Conservation (phyloP, 1,284 basidiomycete genomes). For the Ganoderma sinense region DNA sequence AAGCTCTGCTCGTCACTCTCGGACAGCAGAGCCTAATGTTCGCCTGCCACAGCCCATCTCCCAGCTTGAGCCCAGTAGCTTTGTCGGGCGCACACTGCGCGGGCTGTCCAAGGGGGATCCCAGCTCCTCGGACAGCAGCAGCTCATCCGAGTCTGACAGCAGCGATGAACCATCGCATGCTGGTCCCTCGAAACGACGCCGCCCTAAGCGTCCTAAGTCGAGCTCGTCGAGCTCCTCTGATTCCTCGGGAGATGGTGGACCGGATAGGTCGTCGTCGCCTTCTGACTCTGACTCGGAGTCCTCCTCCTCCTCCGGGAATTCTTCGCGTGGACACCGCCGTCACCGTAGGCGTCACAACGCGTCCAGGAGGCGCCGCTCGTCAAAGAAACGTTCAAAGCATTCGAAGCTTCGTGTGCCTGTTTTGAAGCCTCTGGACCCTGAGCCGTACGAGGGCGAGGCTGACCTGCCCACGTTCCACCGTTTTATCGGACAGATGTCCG, state of each 20-base stretch:
- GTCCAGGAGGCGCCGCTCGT: not conserved
- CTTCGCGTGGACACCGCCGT: not conserved
- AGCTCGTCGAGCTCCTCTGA: not conserved
- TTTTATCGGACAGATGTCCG: conserved; percentile 23
- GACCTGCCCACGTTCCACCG: conserved; percentile 31
- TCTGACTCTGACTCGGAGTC: not conserved
- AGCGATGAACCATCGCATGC: not conserved
- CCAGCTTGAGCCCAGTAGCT: conserved; percentile 27
- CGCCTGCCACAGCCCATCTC: conserved; percentile 2
- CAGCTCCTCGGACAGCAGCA: not conserved
- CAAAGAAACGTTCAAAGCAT: not conserved
- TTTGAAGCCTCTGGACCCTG: conserved; percentile 27
- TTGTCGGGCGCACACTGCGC: conserved; percentile 17
- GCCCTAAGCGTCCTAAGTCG: not conserved
- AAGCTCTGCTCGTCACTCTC: not conserved
- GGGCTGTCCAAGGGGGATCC: not conserved
- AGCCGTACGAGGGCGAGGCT: conserved; percentile 22
- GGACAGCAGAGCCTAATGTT: not conserved
- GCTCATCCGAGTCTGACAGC: not conserved
- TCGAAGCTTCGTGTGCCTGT: not conserved
- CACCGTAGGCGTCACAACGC: not conserved
- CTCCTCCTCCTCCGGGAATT: not conserved
- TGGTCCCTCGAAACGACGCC: not conserved
- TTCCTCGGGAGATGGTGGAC: not conserved
- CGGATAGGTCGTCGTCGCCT: too few species aligned